phyloP scores from a whole-genome alignment of 2,329 filamentous ascomycete genomes.

The Cercospora sp. region DNA sequence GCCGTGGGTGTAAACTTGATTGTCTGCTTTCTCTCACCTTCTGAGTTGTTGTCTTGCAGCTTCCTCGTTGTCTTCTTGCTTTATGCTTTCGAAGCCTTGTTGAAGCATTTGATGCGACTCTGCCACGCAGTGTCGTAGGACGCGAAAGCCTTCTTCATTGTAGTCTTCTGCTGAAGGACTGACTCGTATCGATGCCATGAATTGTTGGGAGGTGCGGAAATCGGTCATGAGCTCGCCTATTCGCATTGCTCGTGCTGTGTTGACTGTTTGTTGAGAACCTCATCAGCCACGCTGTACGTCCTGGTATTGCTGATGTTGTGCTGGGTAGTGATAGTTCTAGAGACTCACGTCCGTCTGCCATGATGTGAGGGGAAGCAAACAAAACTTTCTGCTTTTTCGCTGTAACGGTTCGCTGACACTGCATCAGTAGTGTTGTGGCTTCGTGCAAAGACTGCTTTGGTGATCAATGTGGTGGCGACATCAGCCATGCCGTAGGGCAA shows the following conservation, averaged over 20 bases:
- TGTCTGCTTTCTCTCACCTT: conserved; percentile 37
- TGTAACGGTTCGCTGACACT: background rate
- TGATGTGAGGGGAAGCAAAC: conserved; percentile 31
- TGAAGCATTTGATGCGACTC: conserved; percentile 58
- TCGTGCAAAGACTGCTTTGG: background rate
- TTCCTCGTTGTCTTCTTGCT: conserved; percentile 49
- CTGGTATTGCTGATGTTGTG: background rate
- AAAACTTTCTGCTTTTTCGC: background rate
- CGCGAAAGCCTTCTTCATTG: conserved; percentile 59
- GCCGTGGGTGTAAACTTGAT: too few species aligned
- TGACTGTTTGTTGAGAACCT: conserved; percentile 50
- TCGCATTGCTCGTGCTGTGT: conserved; percentile 63
- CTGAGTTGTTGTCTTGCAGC: conserved; percentile 58
- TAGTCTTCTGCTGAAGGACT: conserved; percentile 56
- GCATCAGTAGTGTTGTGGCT: conserved; percentile 2
- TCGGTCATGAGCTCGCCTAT: conserved; percentile 65
- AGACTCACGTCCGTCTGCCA: conserved; percentile 57
- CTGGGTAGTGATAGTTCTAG: background rate
- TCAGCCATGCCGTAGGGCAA: conserved; percentile 11
- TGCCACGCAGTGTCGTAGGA: conserved; percentile 57
- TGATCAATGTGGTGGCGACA: conserved; percentile 6
- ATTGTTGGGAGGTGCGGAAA: conserved; percentile 61
- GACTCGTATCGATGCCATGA: conserved; percentile 57
- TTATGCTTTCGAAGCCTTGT: conserved; percentile 48
- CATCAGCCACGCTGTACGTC: background rate